phyloP scores from a whole-genome alignment of 371 early-diverging fungal species.

The Mortierella sp. region DNA sequence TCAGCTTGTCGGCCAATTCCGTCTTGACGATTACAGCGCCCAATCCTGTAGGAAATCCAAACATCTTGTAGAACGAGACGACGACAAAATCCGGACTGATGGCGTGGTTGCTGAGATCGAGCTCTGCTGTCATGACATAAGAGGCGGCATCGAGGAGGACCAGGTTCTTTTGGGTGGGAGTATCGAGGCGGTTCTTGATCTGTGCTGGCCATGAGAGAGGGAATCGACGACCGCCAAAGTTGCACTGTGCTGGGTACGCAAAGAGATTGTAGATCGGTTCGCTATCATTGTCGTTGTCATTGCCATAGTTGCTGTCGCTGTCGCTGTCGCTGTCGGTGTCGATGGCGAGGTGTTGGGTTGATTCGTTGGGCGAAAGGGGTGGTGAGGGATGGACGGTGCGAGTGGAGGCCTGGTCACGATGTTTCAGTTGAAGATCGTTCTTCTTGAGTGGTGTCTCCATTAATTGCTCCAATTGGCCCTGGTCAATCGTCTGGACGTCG shows the following conservation, averaged over 20 bases:
- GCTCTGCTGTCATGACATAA: slow-evolving; percentile 64
- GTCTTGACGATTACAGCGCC: slow-evolving; percentile 77
- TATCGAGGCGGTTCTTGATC: slow-evolving; percentile 44
- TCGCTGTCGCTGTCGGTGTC: neutral
- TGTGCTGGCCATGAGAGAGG: slow-evolving; percentile 65
- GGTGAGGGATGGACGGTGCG: slow-evolving; percentile 43
- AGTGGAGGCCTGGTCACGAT: neutral
- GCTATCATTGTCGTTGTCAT: neutral
- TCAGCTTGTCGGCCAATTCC: slow-evolving; percentile 57
- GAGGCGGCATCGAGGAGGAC: slow-evolving; percentile 80
- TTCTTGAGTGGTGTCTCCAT: slow-evolving; percentile 11
- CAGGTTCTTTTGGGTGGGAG: slow-evolving; percentile 31
- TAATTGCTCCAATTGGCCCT: slow-evolving; percentile 32
- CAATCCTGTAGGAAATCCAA: slow-evolving; percentile 84
- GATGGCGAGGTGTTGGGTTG: slow-evolving; percentile 8
- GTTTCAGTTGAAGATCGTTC: neutral
- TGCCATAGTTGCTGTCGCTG: neutral
- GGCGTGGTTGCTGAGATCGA: slow-evolving; percentile 55
- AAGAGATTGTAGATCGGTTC: slow-evolving; percentile 63
- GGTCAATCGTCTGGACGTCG: slow-evolving; percentile 29
- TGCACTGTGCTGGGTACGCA: slow-evolving; percentile 84
- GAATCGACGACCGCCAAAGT: slow-evolving; percentile 78
- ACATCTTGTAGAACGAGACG: slow-evolving; percentile 86
- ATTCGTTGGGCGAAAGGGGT: slow-evolving; percentile 37
- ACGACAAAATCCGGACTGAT: slow-evolving; percentile 73